Evolutionary conservation across 176 grass and related monocot species (phyloP).

Genomic region (Oryza longistaminata): DNA sequence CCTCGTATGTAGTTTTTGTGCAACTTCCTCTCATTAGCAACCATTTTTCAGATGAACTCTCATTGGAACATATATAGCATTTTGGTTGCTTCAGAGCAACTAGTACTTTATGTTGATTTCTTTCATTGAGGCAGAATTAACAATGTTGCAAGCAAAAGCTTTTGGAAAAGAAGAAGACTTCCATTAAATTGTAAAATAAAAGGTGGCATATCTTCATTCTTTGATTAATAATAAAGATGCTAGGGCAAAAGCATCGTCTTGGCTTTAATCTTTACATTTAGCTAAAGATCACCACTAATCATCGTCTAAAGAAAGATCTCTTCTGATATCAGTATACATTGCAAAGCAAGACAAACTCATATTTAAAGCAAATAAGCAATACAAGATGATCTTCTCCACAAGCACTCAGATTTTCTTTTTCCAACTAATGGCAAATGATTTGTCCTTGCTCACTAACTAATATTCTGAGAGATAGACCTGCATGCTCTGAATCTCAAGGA

Average conservation of each 20-base stretch:
- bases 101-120: not conserved
- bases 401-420: not conserved
- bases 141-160: not conserved
- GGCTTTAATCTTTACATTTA: not conserved
- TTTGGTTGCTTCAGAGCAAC: not conserved
- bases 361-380: not conserved
- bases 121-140: not conserved
- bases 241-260: not conserved
- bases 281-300: not conserved
- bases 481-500: conserved; percentile 24
- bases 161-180: not conserved
- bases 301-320: not conserved
- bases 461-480: not conserved
- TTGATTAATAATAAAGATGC: conserved; percentile 12
- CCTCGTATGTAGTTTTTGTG: not conserved
- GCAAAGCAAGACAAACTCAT: not conserved
- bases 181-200: not conserved
- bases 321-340: not conserved
- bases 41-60: not conserved
- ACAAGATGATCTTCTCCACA: not conserved
- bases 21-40: not conserved
- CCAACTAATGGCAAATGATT: not conserved
- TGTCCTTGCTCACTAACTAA: not conserved
- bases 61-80: not conserved
- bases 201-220: not conserved